phyloP scores from a whole-genome alignment of 345 rosid genomes.

The Ceriops decandra region DNA sequence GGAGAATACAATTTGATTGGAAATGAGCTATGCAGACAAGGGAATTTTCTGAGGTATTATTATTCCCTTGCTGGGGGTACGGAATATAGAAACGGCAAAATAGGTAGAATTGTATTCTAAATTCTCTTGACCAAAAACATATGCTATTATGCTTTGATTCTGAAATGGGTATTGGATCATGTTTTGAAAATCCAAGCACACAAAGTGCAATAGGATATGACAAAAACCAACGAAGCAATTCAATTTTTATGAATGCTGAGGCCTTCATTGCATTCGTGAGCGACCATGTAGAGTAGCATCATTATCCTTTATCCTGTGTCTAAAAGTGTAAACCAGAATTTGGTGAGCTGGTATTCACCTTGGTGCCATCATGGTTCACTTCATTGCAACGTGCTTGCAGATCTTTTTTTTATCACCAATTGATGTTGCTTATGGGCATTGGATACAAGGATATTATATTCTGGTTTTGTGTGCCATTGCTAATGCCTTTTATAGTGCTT shows the following conservation, averaged over 20 bases:
- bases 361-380: neutral
- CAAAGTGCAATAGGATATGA: neutral
- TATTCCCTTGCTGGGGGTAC: neutral
- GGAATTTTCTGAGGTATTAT: neutral
- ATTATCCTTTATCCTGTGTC: neutral
- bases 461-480: too few relatives aligned
- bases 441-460: too few relatives aligned
- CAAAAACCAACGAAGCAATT: neutral
- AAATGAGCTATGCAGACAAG: slow-evolving; percentile 6
- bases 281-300: neutral
- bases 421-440: neutral
- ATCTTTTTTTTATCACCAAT: neutral
- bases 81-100: neutral
- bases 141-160: slow-evolving; percentile 14
- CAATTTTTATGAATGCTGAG: slow-evolving; percentile 4
- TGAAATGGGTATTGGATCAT: slow-evolving; percentile 3
- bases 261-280: neutral
- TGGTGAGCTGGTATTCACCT: slow-evolving; percentile 14
- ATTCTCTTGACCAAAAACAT: slow-evolving; percentile 4
- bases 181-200: slow-evolving; percentile 4
- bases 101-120: slow-evolving; percentile 2
- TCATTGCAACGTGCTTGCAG: neutral
- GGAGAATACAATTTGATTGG: neutral
- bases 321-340: neutral
- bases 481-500: too few relatives aligned